phyloP scores from a whole-genome alignment of 176 grass and related monocot species.

The Avena insularis region DNA sequence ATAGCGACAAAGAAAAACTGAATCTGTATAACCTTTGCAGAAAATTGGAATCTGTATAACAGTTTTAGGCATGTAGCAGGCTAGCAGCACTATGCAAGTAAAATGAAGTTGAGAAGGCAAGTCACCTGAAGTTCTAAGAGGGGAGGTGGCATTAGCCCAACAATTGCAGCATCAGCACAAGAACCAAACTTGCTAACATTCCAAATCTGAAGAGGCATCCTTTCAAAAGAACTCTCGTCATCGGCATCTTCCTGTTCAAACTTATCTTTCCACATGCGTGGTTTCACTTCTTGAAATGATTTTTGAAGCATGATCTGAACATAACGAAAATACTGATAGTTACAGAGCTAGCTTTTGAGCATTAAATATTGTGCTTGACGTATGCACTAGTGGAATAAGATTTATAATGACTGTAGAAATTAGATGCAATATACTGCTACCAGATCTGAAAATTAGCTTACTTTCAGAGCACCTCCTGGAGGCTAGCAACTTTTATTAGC shows the following conservation, averaged over 20 bases:
- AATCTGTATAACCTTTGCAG: neutral
- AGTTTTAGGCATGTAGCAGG: conserved; percentile 21
- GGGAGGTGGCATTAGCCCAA: conserved; percentile 90
- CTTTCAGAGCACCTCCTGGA: neutral
- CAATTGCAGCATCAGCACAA: conserved; percentile 82
- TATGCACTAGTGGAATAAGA: neutral
- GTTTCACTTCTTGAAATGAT: conserved; percentile 67
- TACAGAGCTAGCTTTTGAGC: neutral
- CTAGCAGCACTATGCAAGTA: neutral
- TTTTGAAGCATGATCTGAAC: conserved; percentile 70
- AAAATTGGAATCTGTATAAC: conserved; percentile 1
- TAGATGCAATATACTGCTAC: neutral
- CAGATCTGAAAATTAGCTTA: neutral
- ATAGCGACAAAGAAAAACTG: conserved; percentile 16
- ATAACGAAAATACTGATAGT: neutral
- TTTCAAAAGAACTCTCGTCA: conserved; percentile 64
- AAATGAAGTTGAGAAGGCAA: conserved; percentile 10
- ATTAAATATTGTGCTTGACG: neutral
- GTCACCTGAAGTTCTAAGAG: conserved; percentile 89
- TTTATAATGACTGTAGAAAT: neutral
- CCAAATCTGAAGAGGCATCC: conserved; percentile 80
- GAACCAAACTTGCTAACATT: conserved; percentile 81
- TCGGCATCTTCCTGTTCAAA: conserved; percentile 56
- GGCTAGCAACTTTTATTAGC: neutral
- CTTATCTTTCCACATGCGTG: conserved; percentile 66